Evolutionary conservation across 345 rosid species (phyloP).

Genomic region (Zanthoxylum bungeanum): DNA sequence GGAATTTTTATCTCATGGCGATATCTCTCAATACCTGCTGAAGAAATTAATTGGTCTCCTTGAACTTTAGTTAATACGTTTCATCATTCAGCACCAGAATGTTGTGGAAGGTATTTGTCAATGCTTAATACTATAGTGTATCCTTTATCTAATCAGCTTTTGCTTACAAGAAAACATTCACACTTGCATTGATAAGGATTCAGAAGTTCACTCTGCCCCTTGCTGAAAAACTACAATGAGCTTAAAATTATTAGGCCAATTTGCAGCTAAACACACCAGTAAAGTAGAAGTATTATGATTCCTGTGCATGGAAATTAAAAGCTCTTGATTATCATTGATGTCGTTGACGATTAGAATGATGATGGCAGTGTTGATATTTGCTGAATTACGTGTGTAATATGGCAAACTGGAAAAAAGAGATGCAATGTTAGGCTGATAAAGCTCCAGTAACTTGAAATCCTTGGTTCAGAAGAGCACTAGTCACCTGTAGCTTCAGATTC

Average conservation of each 20-base stretch:
- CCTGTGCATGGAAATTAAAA: background rate
- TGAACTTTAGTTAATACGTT: too few species aligned
- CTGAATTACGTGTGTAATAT: background rate
- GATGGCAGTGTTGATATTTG: background rate
- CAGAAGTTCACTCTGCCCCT: background rate
- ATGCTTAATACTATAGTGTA: background rate
- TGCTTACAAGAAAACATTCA: background rate
- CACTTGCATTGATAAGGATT: background rate
- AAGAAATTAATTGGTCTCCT: background rate
- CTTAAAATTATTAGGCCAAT: background rate
- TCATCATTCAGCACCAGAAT: background rate
- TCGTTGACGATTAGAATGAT: background rate
- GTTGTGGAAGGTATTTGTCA: background rate
- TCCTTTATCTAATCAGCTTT: background rate
- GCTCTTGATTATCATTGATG: background rate
- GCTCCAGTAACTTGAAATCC: conserved; percentile 50
- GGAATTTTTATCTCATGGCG: background rate
- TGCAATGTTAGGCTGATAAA: conserved; percentile 14
- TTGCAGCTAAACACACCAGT: background rate
- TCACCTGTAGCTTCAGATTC: conserved; percentile 66
- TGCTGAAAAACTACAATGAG: background rate
- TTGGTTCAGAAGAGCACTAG: conserved; percentile 72
- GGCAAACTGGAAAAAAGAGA: too few species aligned
- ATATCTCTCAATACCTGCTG: background rate
- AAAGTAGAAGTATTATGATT: background rate